phyloP scores from a whole-genome alignment of 371 early-diverging fungal genomes.

The Actinomucor elegans region DNA sequence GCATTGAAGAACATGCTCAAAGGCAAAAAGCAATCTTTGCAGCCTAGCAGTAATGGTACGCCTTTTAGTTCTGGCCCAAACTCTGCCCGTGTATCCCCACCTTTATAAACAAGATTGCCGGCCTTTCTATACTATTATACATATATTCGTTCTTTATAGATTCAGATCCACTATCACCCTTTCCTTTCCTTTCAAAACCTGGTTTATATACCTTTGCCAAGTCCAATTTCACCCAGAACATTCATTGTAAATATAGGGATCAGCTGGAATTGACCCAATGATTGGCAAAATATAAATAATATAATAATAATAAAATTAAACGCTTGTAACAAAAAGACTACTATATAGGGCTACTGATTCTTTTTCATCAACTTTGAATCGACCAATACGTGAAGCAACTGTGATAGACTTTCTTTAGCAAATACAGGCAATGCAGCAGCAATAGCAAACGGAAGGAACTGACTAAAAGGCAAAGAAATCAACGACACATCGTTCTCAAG shows the following conservation, averaged over 20 bases:
- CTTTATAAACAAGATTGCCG: slow-evolving; percentile 17
- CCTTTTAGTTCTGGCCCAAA: slow-evolving; percentile 3
- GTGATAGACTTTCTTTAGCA: background rate
- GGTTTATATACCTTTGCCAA: background rate
- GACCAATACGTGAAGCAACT: slow-evolving; percentile 1
- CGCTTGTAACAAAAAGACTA: too few relatives aligned
- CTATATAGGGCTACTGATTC: too few relatives aligned
- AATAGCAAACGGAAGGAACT: slow-evolving; percentile 12
- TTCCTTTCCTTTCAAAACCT: background rate
- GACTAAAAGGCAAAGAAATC: slow-evolving; percentile 15
- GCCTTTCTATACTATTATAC: slow-evolving; percentile 13
- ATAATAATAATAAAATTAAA: too few relatives aligned
- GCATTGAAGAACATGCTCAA: slow-evolving; percentile 79
- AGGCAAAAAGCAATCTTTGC: slow-evolving; percentile 41
- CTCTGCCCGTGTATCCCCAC: slow-evolving; percentile 23
- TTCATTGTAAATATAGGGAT: slow-evolving; percentile 20
- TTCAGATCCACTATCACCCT: too few relatives aligned
- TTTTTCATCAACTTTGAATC: slow-evolving; percentile 1
- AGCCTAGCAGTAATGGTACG: background rate
- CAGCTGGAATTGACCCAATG: slow-evolving; percentile 14
- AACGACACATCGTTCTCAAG: slow-evolving; percentile 16
- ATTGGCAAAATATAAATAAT: too few relatives aligned
- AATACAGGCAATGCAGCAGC: slow-evolving; percentile 4
- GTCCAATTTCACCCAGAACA: too few relatives aligned
- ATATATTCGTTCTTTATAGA: background rate